Evolutionary conservation across 495 filamentous ascomycete species (phyloP).

Genomic region (Glutinoglossum americanum): DNA sequence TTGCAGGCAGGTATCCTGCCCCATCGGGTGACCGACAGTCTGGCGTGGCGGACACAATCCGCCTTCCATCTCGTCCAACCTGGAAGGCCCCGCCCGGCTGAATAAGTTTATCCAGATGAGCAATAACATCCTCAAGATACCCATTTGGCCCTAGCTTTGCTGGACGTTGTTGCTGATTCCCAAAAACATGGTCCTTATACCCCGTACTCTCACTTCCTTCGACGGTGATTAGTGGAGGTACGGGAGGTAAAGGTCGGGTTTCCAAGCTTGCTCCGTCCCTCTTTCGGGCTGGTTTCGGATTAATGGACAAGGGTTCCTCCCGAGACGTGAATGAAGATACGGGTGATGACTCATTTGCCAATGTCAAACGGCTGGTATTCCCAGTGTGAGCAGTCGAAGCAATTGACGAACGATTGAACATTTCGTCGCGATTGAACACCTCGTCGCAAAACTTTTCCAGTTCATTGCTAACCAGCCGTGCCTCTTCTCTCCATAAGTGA

Average conservation of each 20-base stretch:
- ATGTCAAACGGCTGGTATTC: neutral
- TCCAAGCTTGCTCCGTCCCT: neutral
- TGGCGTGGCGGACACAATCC: conserved; percentile 33
- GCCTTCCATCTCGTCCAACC: conserved; percentile 16
- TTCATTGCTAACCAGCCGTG: conserved; percentile 42
- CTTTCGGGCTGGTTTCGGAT: neutral
- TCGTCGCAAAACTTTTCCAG: conserved; percentile 51
- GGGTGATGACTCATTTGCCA: neutral
- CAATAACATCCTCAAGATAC: conserved; percentile 36
- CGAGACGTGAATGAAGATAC: neutral
- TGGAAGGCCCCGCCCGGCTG: conserved; percentile 20
- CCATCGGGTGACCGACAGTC: conserved; percentile 5
- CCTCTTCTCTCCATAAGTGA: conserved; percentile 35
- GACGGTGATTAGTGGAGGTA: neutral
- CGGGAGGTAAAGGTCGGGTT: neutral
- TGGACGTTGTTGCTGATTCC: neutral
- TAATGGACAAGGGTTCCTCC: neutral
- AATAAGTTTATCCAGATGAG: conserved; percentile 39
- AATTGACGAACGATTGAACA: conserved; percentile 54
- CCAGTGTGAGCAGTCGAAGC: conserved; percentile 14
- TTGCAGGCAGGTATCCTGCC: conserved; percentile 14
- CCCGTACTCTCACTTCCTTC: neutral
- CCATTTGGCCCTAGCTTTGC: conserved; percentile 2
- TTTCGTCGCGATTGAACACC: conserved; percentile 69
- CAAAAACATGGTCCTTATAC: neutral